These are phyloP conservation scores for Podila horticola DNA, from an alignment of 192 early-diverging fungal species.

Conservation along the genomic window DNA sequence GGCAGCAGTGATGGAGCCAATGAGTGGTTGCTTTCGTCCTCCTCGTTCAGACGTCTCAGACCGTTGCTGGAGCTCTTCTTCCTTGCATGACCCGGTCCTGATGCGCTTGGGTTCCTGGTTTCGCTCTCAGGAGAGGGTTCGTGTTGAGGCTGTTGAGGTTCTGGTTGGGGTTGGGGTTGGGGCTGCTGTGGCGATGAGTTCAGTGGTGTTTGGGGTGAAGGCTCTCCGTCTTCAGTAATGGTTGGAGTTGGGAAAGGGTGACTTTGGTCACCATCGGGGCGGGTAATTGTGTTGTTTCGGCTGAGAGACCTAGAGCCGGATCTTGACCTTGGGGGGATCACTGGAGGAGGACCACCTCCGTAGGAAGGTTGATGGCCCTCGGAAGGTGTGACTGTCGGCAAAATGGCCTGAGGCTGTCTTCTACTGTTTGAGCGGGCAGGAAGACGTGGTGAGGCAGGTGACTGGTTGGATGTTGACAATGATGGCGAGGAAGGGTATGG, in stretches of 20 bases:
- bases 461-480: slow-evolving; percentile 3
- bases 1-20: slow-evolving; percentile 28
- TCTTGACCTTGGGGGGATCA: slow-evolving; percentile 19
- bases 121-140: neutral
- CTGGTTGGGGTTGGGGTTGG: neutral
- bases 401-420: slow-evolving; percentile 2
- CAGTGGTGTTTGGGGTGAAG: neutral
- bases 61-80: slow-evolving; percentile 29
- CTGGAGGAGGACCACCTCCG: slow-evolving; percentile 2
- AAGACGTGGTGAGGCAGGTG: slow-evolving; percentile 12
- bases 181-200: neutral
- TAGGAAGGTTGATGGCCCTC: neutral
- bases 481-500: slow-evolving; percentile 27
- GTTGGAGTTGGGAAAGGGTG: slow-evolving; percentile 12
- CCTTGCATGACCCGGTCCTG: neutral
- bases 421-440: slow-evolving; percentile 48
- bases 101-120: neutral
- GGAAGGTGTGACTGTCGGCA: neutral
- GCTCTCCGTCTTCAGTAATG: slow-evolving; percentile 36
- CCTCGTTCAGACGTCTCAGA: slow-evolving; percentile 4
- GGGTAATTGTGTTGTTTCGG: slow-evolving; percentile 32
- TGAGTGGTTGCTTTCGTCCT: neutral
- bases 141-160: neutral
- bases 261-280: slow-evolving; percentile 3
- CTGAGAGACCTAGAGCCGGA: slow-evolving; percentile 30